These are phyloP conservation scores for Tetradesmus obliquus DNA, from an alignment of 139 green algal species.

Conservation along the genomic window DNA sequence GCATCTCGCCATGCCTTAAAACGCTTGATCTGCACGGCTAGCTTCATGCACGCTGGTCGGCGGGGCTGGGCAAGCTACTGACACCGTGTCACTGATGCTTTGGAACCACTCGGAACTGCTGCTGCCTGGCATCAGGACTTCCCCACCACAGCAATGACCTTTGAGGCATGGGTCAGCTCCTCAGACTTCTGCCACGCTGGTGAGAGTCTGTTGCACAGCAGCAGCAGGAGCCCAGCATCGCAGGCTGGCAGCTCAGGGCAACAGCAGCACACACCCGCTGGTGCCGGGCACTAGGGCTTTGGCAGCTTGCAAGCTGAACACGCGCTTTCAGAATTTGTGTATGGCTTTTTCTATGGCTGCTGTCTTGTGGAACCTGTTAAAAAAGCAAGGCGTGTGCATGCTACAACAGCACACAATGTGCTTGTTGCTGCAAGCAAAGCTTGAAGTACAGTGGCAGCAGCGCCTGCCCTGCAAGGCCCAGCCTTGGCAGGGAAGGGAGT, in stretches of 20 bases:
- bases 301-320: background rate
- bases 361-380: background rate
- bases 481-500: background rate
- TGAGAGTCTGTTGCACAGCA: slow-evolving; percentile 3
- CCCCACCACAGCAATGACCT: slow-evolving; percentile 77
- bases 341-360: background rate
- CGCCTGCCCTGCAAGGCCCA: background rate
- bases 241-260: background rate
- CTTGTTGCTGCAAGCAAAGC: background rate
- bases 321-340: background rate
- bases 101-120: background rate
- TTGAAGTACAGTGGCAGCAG: background rate
- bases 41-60: background rate
- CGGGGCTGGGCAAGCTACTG: background rate
- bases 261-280: background rate
- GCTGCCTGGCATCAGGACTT: slow-evolving; percentile 65
- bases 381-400: background rate
- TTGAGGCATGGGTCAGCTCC: slow-evolving; percentile 90
- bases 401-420: too few relatives aligned
- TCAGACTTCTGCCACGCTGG: slow-evolving; percentile 85
- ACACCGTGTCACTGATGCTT: background rate
- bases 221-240: background rate
- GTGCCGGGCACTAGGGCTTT: background rate
- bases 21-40: background rate
- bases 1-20: background rate